Percentiles rank a stretch among this genome's conserved stretches.
Evolutionary conservation across 2,329 filamentous ascomycete species (phyloP).

Genomic region (Aspergillus fischeri): DNA sequence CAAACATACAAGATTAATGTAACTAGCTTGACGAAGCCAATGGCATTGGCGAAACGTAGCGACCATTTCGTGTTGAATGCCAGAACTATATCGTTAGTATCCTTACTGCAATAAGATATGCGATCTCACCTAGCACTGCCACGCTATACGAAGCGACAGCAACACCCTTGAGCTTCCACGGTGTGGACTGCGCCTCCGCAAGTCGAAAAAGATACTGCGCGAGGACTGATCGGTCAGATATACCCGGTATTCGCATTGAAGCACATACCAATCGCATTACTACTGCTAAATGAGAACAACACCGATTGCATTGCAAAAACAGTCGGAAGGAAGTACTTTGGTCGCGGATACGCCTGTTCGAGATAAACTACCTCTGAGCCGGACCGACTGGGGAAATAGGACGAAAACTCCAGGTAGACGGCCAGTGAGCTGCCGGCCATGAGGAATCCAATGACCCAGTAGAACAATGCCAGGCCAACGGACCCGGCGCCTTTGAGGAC

Average conservation of each 20-base stretch:
- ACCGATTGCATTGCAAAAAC: constrained; percentile 63
- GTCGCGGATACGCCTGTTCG: constrained; percentile 63
- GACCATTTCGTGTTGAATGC: constrained; percentile 57
- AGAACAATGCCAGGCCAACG: constrained; percentile 59
- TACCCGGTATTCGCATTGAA: constrained; percentile 17
- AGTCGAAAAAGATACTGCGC: constrained; percentile 61
- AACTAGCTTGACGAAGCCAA: constrained; percentile 57
- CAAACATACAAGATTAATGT: constrained; percentile 54
- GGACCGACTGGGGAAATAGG: constrained; percentile 64
- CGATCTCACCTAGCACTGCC: constrained; percentile 47
- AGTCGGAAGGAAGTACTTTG: constrained; percentile 60
- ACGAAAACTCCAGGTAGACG: constrained; percentile 61
- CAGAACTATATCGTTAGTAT: constrained; percentile 30
- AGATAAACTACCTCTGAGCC: constrained; percentile 65
- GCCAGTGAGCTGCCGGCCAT: constrained; percentile 54
- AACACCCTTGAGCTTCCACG: constrained; percentile 65
- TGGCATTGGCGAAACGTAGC: constrained; percentile 52
- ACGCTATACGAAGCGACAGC: constrained; percentile 61
- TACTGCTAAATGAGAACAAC: constrained; percentile 61
- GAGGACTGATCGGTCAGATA: constrained; percentile 44
- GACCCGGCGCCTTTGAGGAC: constrained; percentile 60
- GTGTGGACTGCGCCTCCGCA: constrained; percentile 45
- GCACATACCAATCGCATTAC: constrained; percentile 54
- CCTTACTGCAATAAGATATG: background rate
- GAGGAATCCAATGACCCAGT: constrained; percentile 61